These are phyloP conservation scores for Albatrellus ellisii DNA, from an alignment of 768 basidiomycete genomes.

Conservation along the genomic window DNA sequence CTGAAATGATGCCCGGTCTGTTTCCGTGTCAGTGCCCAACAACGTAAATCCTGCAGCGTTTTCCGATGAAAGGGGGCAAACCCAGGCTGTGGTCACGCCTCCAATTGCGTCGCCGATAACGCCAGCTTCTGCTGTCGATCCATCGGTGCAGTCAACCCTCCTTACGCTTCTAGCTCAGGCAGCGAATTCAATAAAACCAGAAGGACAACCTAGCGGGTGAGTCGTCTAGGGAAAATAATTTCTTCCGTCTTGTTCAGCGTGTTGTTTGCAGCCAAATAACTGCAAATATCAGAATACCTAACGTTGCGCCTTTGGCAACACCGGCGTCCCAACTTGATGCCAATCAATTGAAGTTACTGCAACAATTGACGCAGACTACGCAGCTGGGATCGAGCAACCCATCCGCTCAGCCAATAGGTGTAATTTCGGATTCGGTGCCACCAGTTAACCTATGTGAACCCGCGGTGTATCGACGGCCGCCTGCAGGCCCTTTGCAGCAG, in stretches of 20 bases:
- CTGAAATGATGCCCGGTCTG: slow-evolving; percentile 46
- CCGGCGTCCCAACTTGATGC: slow-evolving; percentile 29
- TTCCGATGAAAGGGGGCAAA: slow-evolving; percentile 9
- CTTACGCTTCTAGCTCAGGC: slow-evolving; percentile 62
- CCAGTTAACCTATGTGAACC: too few species aligned
- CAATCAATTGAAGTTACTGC: slow-evolving; percentile 56
- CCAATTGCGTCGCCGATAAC: slow-evolving; percentile 15
- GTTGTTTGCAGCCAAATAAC: slow-evolving; percentile 41
- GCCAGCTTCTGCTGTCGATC: slow-evolving; percentile 18
- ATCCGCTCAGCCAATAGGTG: slow-evolving; percentile 30
- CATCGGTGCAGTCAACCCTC: slow-evolving; percentile 46
- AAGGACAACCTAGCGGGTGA: not conserved
- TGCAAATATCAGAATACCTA: slow-evolving; percentile 42
- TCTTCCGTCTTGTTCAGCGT: not conserved
- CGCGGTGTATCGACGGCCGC: too few species aligned
- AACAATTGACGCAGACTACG: slow-evolving; percentile 41
- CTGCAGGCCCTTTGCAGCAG: slow-evolving; percentile 6
- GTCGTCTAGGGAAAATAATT: not conserved
- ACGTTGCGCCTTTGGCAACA: slow-evolving; percentile 19
- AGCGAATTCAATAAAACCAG: too few species aligned
- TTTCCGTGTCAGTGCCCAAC: slow-evolving; percentile 22
- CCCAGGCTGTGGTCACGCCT: slow-evolving; percentile 10
- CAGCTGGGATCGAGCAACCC: not conserved
- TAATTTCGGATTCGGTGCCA: too few species aligned
- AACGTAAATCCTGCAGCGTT: slow-evolving; percentile 10